Percentiles rank a stretch among this genome's conserved stretches.
Conservation (phyloP, 805 yeast species). For the Geotrichum ghanense region DNA sequence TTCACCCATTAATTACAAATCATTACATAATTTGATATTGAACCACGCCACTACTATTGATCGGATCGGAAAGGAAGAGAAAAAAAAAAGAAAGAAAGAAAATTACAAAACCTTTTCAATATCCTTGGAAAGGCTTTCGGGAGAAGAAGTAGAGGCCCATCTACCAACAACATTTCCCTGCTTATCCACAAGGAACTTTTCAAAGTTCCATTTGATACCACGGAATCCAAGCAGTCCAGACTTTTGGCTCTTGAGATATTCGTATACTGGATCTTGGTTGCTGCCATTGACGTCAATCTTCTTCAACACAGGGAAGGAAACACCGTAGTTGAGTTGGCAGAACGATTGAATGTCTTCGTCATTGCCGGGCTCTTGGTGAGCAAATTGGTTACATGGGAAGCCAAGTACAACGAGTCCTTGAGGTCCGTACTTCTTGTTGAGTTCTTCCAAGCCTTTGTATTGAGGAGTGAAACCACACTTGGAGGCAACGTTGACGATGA, state of each 20-base stretch:
- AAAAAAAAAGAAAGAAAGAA: too few species aligned
- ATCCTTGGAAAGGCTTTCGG: constrained; percentile 43
- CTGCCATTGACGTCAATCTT: constrained; percentile 87
- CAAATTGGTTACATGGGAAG: constrained; percentile 90
- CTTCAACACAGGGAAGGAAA: constrained; percentile 76
- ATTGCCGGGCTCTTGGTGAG: constrained; percentile 62
- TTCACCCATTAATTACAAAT: too few species aligned
- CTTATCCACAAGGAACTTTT: constrained; percentile 52
- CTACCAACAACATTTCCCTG: constrained; percentile 50
- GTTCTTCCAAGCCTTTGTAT: constrained; percentile 55
- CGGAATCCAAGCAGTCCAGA: constrained; percentile 52
- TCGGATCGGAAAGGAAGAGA: too few species aligned
- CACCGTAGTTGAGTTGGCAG: constrained; percentile 78
- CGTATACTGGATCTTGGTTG: constrained; percentile 68
- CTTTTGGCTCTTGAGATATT: constrained; percentile 59
- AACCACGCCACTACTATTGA: too few species aligned
- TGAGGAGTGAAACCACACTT: constrained; percentile 75
- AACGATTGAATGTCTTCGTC: constrained; percentile 59
- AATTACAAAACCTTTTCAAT: constrained; percentile 33
- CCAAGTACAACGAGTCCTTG: constrained; percentile 61
- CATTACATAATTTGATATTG: too few species aligned
- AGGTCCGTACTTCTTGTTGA: constrained; percentile 53
- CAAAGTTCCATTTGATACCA: constrained; percentile 72
- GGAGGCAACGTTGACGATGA: constrained; percentile 81
- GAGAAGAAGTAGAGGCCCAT: constrained; percentile 58